Conservation (phyloP, 1,284 basidiomycete genomes). For the Marasmius fiardii region DNA sequence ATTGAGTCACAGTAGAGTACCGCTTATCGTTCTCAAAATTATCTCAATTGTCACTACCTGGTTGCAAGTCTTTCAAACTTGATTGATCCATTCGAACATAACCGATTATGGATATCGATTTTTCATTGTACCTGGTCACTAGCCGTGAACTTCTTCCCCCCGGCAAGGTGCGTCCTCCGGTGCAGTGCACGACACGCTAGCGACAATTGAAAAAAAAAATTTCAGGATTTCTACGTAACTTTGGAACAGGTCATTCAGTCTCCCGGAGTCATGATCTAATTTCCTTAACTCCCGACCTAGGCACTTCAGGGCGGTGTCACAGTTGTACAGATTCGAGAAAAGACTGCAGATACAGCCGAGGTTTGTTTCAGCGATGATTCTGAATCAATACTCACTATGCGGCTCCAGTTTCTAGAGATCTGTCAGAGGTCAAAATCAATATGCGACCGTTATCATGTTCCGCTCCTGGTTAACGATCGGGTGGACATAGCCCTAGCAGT, state of each 20-base stretch:
- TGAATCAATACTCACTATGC: background rate
- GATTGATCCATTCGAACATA: too few relatives aligned
- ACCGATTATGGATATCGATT: conserved; percentile 54
- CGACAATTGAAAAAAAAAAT: conserved; percentile 2
- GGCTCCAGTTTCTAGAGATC: conserved; percentile 71
- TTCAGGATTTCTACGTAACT: conserved; percentile 70
- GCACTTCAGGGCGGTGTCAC: conserved; percentile 86
- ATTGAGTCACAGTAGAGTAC: background rate
- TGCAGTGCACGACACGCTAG: background rate
- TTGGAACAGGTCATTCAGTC: conserved; percentile 65
- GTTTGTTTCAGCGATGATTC: conserved; percentile 32
- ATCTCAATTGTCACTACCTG: too few relatives aligned
- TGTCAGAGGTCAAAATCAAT: conserved; percentile 70
- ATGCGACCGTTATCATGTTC: conserved; percentile 80
- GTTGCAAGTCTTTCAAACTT: background rate
- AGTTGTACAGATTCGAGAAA: conserved; percentile 88
- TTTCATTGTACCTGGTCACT: conserved; percentile 86
- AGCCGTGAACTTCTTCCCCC: conserved; percentile 76
- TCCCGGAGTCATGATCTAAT: conserved; percentile 5
- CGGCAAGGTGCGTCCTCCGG: conserved; percentile 56
- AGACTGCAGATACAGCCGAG: conserved; percentile 75
- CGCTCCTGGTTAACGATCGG: conserved; percentile 90
- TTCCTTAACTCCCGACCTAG: conserved; percentile 31
- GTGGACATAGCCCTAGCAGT: conserved; percentile 84
- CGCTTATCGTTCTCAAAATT: too few relatives aligned